A percentile compares a stretch with the other conserved stretches of the same genome.
Conservation (phyloP, 306 rosid genomes). For the Corylus heterophylla region DNA sequence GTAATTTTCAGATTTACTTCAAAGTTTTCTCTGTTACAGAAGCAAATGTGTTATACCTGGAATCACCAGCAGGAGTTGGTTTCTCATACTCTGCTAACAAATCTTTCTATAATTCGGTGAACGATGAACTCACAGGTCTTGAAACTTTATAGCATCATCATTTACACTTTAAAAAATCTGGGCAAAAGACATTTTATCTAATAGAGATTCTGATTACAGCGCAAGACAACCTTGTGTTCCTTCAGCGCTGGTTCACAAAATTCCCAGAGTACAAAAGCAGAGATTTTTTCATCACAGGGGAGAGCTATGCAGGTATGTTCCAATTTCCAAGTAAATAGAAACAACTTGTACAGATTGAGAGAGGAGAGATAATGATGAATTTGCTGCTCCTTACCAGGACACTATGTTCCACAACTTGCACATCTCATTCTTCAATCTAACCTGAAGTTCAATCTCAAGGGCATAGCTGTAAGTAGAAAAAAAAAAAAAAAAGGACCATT, state of each 20-base stretch:
- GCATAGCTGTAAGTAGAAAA: conserved; percentile 59
- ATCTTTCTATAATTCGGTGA: conserved; percentile 48
- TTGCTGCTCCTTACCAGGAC: conserved; percentile 44
- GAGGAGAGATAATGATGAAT: neutral
- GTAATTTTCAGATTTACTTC: neutral
- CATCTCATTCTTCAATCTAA: conserved; percentile 51
- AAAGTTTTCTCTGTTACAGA: conserved; percentile 29
- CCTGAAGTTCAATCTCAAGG: conserved; percentile 54
- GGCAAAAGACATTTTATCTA: neutral
- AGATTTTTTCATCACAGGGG: conserved; percentile 70
- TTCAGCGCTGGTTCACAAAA: conserved; percentile 51
- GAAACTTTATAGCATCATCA: neutral
- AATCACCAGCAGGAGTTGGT: conserved; percentile 84
- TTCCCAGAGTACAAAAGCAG: conserved; percentile 51
- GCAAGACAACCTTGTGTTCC: conserved; percentile 63
- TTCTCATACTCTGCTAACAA: conserved; percentile 66
- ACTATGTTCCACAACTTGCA: conserved; percentile 81
- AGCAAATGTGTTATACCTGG: conserved; percentile 70
- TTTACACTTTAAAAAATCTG: too few relatives aligned
- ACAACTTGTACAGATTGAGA: neutral
- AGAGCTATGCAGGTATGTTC: conserved; percentile 70
- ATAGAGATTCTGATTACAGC: conserved; percentile 35
- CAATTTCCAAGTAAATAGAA: neutral
- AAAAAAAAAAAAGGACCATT: neutral
- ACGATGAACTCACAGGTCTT: conserved; percentile 62